Evolutionary conservation across 1,284 basidiomycete species (phyloP).

Genomic region (Gomphus bonarii): DNA sequence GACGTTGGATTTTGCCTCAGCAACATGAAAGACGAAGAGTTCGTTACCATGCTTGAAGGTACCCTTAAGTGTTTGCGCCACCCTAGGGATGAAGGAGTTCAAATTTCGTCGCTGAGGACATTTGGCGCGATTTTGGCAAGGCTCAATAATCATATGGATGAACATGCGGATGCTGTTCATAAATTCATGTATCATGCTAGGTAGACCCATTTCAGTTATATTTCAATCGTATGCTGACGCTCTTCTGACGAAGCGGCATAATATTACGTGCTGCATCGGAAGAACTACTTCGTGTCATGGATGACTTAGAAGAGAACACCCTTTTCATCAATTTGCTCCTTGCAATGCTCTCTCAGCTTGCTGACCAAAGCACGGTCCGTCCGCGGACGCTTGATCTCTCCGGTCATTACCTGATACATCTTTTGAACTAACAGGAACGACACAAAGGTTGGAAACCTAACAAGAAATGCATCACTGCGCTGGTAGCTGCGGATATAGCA

Average conservation of each 20-base stretch:
- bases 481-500: conserved; percentile 59
- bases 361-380: conserved; percentile 1
- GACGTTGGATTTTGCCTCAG: conserved; percentile 41
- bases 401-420: background rate
- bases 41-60: conserved; percentile 25
- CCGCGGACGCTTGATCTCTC: background rate
- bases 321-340: background rate
- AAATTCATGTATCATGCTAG: background rate
- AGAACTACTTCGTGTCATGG: background rate
- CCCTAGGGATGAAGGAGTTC: conserved; percentile 51
- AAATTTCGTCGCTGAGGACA: conserved; percentile 43
- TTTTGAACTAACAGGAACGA: conserved; percentile 1
- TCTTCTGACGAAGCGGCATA: background rate
- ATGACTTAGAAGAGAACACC: conserved; percentile 6
- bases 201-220: background rate
- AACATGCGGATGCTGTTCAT: conserved; percentile 18
- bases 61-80: conserved; percentile 48
- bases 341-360: conserved; percentile 4
- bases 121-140: conserved; percentile 23
- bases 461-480: conserved; percentile 43
- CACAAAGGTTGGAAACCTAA: conserved; percentile 33
- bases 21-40: conserved; percentile 25
- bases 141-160: conserved; percentile 23
- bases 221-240: background rate
- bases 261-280: background rate